Percentiles rank a stretch among this genome's conserved stretches.
Evolutionary conservation across 2,329 filamentous ascomycete species (phyloP).

Genomic region (Alternaria sp.): DNA sequence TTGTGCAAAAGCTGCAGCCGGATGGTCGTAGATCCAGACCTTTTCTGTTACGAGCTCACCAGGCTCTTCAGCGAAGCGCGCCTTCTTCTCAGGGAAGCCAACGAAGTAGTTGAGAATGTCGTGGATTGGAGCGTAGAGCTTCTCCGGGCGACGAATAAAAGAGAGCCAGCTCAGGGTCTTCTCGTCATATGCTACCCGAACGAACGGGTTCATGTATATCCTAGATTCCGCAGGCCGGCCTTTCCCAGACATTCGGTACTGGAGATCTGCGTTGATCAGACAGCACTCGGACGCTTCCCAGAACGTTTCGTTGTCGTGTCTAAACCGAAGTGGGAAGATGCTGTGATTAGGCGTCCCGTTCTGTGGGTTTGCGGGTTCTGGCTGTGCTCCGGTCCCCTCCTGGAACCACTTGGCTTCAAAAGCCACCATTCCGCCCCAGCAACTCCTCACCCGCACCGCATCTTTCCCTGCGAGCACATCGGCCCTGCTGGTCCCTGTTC

Average conservation of each 20-base stretch:
- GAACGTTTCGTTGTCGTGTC: conserved; percentile 53
- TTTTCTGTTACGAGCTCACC: conserved; percentile 64
- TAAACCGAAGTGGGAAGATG: conserved; percentile 54
- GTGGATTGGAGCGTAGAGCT: conserved; percentile 68
- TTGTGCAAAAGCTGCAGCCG: conserved; percentile 28
- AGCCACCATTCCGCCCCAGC: conserved; percentile 80
- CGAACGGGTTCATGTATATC: conserved; percentile 78
- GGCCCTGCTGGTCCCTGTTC: conserved; percentile 61
- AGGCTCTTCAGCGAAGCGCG: conserved; percentile 66
- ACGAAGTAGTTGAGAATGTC: conserved; percentile 64
- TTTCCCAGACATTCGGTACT: conserved; percentile 46
- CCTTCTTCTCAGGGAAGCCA: conserved; percentile 67
- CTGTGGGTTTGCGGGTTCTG: conserved; percentile 21
- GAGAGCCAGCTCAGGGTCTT: conserved; percentile 66
- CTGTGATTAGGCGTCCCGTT: conserved; percentile 22
- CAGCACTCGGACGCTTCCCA: conserved; percentile 61
- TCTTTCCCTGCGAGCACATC: conserved; percentile 69
- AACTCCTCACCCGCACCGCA: conserved; percentile 74
- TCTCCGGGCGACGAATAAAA: conserved; percentile 70
- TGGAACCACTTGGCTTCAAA: conserved; percentile 70
- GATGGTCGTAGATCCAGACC: conserved; percentile 58
- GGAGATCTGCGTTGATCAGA: conserved; percentile 57
- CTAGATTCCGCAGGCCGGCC: conserved; percentile 58
- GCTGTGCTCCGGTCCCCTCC: conserved; percentile 37
- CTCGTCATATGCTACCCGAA: conserved; percentile 73